A percentile compares a stretch with the other conserved stretches of the same genome.
Evolutionary conservation across 2,329 filamentous ascomycete species (phyloP).

Genomic region (Colletotrichum plurivorum): DNA sequence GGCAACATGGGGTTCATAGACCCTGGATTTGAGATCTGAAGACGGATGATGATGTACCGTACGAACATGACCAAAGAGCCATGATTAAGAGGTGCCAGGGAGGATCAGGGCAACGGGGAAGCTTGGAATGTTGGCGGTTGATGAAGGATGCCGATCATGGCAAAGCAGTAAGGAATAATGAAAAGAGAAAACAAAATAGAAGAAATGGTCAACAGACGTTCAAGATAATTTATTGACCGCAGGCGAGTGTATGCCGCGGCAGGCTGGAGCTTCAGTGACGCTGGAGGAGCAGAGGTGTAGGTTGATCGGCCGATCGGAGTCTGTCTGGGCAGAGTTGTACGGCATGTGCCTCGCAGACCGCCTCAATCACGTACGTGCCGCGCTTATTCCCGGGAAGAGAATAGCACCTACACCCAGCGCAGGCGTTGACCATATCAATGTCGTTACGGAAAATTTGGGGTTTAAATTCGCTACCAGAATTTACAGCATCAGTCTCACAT

Average conservation of each 20-base stretch:
- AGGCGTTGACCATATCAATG: no score
- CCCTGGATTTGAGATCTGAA: not conserved
- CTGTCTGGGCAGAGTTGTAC: slow-evolving; percentile 3
- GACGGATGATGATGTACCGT: not conserved
- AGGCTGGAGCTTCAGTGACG: not conserved
- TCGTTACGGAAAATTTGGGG: no score
- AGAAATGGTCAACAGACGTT: not conserved
- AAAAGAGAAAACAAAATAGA: slow-evolving; percentile 2
- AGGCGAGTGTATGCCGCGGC: not conserved
- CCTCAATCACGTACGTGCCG: slow-evolving; percentile 1
- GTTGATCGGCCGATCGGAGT: slow-evolving; percentile 6
- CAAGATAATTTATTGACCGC: not conserved
- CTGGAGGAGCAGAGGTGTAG: not conserved
- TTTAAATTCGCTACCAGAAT: not conserved
- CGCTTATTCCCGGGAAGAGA: not conserved
- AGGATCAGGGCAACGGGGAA: not conserved
- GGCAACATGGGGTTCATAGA: not conserved
- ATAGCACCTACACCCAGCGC: not conserved
- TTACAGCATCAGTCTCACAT: not conserved
- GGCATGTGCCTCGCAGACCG: slow-evolving; percentile 12
- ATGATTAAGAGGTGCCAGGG: not conserved
- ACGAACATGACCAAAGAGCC: slow-evolving; percentile 4
- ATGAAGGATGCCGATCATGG: not conserved
- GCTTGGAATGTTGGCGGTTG: not conserved
- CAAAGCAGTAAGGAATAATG: not conserved